Evolutionary conservation across 306 rosid genomes (phyloP).

Genomic region (Citrullus amarus): DNA sequence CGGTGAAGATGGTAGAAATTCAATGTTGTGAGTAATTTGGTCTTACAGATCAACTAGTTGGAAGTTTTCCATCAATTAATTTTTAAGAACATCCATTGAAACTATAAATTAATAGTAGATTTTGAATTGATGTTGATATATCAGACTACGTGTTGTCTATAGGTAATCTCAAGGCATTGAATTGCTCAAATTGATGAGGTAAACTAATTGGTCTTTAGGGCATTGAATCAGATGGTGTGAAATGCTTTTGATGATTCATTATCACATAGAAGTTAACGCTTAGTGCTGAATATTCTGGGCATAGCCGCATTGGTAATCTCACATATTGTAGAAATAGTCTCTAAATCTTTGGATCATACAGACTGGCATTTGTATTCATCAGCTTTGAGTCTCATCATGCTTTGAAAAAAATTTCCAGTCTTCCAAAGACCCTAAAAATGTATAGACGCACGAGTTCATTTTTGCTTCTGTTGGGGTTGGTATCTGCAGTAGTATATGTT

Average conservation of each 20-base stretch:
- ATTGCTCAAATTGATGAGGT: not conserved
- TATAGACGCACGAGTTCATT: constrained; percentile 1
- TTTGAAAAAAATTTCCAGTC: not conserved
- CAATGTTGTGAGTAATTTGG: not conserved
- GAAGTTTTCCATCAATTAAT: not conserved
- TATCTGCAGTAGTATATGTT: constrained; percentile 6
- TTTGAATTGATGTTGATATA: not conserved
- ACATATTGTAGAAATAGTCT: not conserved
- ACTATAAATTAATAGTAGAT: not conserved
- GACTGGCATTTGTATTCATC: constrained; percentile 29
- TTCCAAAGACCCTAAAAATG: constrained; percentile 15
- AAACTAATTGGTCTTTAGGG: not conserved
- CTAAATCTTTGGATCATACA: constrained; percentile 3
- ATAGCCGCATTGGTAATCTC: constrained; percentile 17
- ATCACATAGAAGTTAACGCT: constrained; percentile 22
- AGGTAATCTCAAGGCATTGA: not conserved
- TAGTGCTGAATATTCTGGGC: constrained; percentile 1
- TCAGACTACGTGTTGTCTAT: not conserved
- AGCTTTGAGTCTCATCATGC: not conserved
- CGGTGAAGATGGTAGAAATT: not conserved
- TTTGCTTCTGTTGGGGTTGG: constrained; percentile 16
- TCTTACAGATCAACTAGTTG: not conserved
- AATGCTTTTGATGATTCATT: not conserved
- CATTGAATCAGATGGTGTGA: not conserved
- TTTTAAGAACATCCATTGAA: not conserved